These are phyloP conservation scores for Pseudopithomyces maydicus DNA, from an alignment of 2,329 filamentous ascomycete species.

Conservation along the genomic window DNA sequence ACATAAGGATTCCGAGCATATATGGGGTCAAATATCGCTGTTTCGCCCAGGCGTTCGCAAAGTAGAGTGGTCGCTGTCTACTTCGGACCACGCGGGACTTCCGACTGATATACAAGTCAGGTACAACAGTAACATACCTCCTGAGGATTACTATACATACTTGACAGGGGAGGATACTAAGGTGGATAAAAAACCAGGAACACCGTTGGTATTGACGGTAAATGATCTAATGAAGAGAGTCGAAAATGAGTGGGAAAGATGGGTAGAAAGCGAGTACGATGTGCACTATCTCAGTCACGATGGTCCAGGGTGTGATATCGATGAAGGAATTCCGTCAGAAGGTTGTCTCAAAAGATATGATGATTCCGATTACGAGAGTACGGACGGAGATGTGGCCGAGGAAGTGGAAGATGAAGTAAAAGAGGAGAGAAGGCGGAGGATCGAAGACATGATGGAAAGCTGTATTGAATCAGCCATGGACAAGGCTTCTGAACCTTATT, in stretches of 20 bases:
- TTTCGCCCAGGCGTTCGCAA: not conserved
- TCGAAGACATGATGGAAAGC: not conserved
- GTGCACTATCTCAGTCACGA: not conserved
- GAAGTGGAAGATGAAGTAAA: not conserved
- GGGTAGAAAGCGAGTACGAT: not conserved
- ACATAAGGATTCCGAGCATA: not conserved
- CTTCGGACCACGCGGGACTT: not conserved
- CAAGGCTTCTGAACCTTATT: not conserved
- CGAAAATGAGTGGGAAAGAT: not conserved
- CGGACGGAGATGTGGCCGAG: not conserved
- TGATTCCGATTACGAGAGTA: not conserved
- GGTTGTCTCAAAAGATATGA: not conserved
- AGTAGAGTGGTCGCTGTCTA: not conserved
- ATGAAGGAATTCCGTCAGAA: not conserved
- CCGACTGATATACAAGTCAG: not conserved
- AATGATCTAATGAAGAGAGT: not conserved
- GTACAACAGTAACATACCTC: not conserved
- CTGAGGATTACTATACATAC: not conserved
- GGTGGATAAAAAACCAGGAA: not conserved
- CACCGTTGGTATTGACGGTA: not conserved
- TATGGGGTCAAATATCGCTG: slow-evolving; percentile 1
- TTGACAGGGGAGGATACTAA: not conserved
- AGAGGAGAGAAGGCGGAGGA: not conserved
- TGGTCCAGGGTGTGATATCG: not conserved
- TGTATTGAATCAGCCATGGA: not conserved